Percentiles rank a stretch among this genome's conserved stretches.
phyloP scores from a whole-genome alignment of 129 eudicot species.

The Apium graveolens region DNA sequence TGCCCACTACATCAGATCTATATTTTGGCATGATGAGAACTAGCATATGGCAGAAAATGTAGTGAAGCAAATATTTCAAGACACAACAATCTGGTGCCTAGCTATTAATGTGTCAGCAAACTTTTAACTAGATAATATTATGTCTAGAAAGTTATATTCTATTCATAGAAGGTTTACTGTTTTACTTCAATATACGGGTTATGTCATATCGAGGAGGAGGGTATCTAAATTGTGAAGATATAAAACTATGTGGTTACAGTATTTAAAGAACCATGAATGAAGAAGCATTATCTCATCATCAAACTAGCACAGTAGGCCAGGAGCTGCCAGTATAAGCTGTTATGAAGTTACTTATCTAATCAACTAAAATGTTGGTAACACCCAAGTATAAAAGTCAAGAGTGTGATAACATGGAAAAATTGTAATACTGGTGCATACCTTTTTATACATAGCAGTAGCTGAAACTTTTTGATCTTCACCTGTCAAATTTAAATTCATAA shows the following conservation, averaged over 20 bases:
- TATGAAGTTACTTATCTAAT: not conserved
- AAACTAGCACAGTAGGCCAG: not conserved
- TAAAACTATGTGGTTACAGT: not conserved
- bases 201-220: not conserved
- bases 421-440: conserved; percentile 31
- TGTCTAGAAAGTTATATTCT: not conserved
- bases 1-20: not conserved
- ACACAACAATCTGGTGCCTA: not conserved
- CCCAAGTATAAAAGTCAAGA: not conserved
- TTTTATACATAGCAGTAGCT: conserved; percentile 37
- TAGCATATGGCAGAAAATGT: not conserved
- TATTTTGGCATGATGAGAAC: not conserved
- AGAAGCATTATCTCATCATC: not conserved
- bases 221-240: not conserved
- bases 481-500: conserved; percentile 18
- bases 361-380: not conserved
- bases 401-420: not conserved
- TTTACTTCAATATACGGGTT: not conserved
- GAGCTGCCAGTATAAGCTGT: conserved; percentile 1
- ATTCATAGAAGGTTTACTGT: not conserved
- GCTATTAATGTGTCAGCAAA: not conserved
- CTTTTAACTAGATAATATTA: not conserved
- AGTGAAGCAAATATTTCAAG: not conserved
- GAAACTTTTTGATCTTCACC: conserved; percentile 39
- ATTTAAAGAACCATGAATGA: not conserved